Evolutionary conservation across 2,329 filamentous ascomycete species (phyloP).

Genomic region (Myriosclerotinia curreyana): DNA sequence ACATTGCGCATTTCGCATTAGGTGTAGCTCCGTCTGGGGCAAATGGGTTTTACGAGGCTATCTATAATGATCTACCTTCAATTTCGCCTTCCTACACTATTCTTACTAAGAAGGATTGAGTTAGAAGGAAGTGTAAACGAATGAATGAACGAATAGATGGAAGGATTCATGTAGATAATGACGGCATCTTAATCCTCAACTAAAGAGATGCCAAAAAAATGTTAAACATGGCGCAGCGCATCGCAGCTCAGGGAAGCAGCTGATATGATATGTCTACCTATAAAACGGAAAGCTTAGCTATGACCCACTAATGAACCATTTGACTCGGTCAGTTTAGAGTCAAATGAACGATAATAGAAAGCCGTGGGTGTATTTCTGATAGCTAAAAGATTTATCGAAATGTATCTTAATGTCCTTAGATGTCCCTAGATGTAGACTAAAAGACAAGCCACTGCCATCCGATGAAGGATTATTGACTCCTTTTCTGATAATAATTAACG

Average conservation of each 20-base stretch:
- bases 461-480: slow-evolving; percentile 1
- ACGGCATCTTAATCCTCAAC: neutral
- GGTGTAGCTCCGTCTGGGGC: neutral
- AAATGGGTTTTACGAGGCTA: neutral
- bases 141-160: neutral
- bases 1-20: slow-evolving; percentile 17
- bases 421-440: neutral
- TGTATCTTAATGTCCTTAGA: neutral
- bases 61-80: neutral
- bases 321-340: slow-evolving; percentile 14
- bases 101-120: slow-evolving; percentile 1
- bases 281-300: neutral
- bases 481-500: slow-evolving; percentile 5
- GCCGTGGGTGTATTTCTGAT: neutral
- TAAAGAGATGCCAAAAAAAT: slow-evolving; percentile 17
- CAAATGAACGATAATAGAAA: slow-evolving; percentile 11
- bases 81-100: neutral
- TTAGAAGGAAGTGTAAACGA: neutral
- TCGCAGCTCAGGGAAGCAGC: slow-evolving; percentile 20
- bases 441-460: slow-evolving; percentile 5
- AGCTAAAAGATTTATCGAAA: neutral
- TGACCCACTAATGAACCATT: neutral
- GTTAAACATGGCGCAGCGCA: slow-evolving; percentile 18
- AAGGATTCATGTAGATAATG: neutral
- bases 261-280: slow-evolving; percentile 3